These are phyloP conservation scores for Fonsecaea pedrosoi DNA, from an alignment of 2,329 filamentous ascomycete species.

Conservation along the genomic window DNA sequence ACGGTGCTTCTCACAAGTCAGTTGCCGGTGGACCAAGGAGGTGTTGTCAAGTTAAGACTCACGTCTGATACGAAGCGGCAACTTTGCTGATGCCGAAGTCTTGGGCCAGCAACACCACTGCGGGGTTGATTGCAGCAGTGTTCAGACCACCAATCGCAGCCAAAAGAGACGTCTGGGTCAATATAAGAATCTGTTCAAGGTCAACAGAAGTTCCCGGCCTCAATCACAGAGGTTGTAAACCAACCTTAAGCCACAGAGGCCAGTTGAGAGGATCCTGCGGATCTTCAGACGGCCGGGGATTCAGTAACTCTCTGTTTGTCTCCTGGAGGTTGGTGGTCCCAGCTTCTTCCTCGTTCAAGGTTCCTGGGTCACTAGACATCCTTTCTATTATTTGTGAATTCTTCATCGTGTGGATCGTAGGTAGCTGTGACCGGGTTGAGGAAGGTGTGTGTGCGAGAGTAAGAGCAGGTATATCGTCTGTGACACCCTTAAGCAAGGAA, in stretches of 20 bases:
- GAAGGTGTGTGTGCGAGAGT: not conserved
- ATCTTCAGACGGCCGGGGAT: constrained; percentile 34
- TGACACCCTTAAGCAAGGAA: not conserved
- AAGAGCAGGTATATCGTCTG: constrained; percentile 8
- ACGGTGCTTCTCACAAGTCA: constrained; percentile 39
- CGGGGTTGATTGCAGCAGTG: constrained; percentile 39
- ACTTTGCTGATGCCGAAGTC: constrained; percentile 35
- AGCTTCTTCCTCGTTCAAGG: constrained; percentile 17
- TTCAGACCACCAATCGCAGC: constrained; percentile 37
- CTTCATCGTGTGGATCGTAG: not conserved
- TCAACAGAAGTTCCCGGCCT: constrained; percentile 31
- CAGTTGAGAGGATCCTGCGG: constrained; percentile 41
- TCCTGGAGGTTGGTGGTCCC: not conserved
- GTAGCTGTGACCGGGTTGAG: not conserved
- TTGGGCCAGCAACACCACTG: constrained; percentile 31
- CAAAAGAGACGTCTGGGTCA: constrained; percentile 42
- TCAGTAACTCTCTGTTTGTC: constrained; percentile 1
- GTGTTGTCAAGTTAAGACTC: constrained; percentile 31
- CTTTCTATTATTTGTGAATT: not conserved
- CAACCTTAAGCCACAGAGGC: constrained; percentile 40
- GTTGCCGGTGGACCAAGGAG: not conserved
- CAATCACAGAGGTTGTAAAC: constrained; percentile 40
- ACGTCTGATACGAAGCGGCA: constrained; percentile 37
- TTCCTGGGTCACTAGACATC: constrained; percentile 1
- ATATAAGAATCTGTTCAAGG: constrained; percentile 35